These are phyloP conservation scores for Pezicula rhizophila DNA, from an alignment of 2,329 filamentous ascomycete genomes.

Conservation along the genomic window DNA sequence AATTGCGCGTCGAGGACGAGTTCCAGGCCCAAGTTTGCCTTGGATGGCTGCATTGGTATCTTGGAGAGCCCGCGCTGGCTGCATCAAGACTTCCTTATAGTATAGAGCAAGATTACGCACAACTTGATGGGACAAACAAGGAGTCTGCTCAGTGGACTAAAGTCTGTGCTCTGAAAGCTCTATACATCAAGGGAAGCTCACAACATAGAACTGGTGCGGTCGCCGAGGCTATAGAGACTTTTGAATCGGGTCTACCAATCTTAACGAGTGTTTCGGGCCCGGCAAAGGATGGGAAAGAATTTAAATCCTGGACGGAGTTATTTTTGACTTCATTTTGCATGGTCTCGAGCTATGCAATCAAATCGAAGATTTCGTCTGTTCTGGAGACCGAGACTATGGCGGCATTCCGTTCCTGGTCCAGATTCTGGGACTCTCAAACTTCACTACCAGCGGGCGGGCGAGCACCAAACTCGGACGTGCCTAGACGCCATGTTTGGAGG, in stretches of 20 bases:
- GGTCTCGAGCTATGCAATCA: slow-evolving; percentile 55
- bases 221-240: slow-evolving; percentile 58
- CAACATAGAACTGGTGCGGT: slow-evolving; percentile 43
- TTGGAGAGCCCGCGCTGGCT: slow-evolving; percentile 62
- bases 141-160: slow-evolving; percentile 67
- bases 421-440: slow-evolving; percentile 53
- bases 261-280: slow-evolving; percentile 47
- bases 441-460: slow-evolving; percentile 45
- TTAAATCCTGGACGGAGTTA: slow-evolving; percentile 73
- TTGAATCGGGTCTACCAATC: slow-evolving; percentile 59
- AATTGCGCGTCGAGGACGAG: slow-evolving; percentile 46
- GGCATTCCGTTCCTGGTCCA: slow-evolving; percentile 61
- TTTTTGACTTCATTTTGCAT: slow-evolving; percentile 71
- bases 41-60: slow-evolving; percentile 77
- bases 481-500: slow-evolving; percentile 69
- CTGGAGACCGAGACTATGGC: slow-evolving; percentile 47
- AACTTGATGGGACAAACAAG: slow-evolving; percentile 45
- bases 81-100: slow-evolving; percentile 56
- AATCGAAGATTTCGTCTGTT: slow-evolving; percentile 43
- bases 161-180: slow-evolving; percentile 73
- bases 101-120: slow-evolving; percentile 48
- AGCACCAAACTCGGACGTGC: slow-evolving; percentile 53
- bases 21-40: slow-evolving; percentile 80
- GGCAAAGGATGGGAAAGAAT: slow-evolving; percentile 54
- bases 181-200: slow-evolving; percentile 68